These are phyloP conservation scores for Keithomyces neogunnii DNA, from an alignment of 2,329 filamentous ascomycete species.

Conservation along the genomic window DNA sequence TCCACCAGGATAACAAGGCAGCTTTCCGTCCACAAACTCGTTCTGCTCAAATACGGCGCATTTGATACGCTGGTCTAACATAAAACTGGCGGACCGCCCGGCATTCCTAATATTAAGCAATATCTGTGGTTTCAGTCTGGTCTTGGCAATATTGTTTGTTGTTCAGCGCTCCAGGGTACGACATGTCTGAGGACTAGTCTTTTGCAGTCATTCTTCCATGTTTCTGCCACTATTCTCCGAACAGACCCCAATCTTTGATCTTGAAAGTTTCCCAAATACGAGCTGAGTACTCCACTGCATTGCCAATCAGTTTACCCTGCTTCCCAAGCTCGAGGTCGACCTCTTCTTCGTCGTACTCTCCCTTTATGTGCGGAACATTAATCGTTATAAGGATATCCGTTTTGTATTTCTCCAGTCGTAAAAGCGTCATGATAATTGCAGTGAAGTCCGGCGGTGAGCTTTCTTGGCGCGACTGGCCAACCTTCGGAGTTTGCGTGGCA, in stretches of 20 bases:
- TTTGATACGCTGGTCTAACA: too few species aligned
- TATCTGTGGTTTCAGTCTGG: too few species aligned
- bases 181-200: too few species aligned
- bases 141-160: neutral
- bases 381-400: constrained; percentile 81
- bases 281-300: constrained; percentile 58
- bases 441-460: constrained; percentile 52
- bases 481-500: constrained; percentile 48
- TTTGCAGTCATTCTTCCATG: neutral
- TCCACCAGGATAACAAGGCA: too few species aligned
- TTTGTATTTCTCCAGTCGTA: constrained; percentile 64
- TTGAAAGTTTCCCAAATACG: constrained; percentile 65
- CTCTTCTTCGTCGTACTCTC: constrained; percentile 64
- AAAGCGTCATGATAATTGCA: constrained; percentile 66
- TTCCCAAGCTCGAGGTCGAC: constrained; percentile 59
- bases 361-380: constrained; percentile 77
- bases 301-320: constrained; percentile 59
- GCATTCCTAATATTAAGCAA: too few species aligned
- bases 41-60: too few species aligned
- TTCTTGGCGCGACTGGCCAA: constrained; percentile 23
- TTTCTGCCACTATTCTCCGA: constrained; percentile 29
- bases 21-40: too few species aligned
- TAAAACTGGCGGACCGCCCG: too few species aligned
- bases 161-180: neutral
- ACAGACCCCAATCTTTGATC: constrained; percentile 74